A percentile compares a stretch with the other conserved stretches of the same genome.
Evolutionary conservation across 805 yeast species (phyloP).

Genomic region (Lipomyces japonicus): DNA sequence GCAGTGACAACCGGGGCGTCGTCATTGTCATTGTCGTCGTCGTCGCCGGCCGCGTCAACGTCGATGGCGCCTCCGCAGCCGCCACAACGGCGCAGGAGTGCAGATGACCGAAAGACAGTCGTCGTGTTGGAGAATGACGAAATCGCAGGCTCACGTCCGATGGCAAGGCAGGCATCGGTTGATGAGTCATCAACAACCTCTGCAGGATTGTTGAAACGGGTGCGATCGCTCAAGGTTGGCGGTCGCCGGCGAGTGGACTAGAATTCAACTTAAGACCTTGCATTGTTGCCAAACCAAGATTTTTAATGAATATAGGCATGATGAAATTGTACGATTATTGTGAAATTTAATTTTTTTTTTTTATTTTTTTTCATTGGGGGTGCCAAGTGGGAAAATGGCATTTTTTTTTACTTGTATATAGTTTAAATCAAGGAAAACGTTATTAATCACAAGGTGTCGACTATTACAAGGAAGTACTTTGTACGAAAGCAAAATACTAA

Average conservation of each 20-base stretch:
- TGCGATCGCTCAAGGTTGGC: slow-evolving; percentile 81
- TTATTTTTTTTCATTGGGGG: too few relatives aligned
- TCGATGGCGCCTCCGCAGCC: slow-evolving; percentile 16
- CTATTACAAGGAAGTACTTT: too few relatives aligned
- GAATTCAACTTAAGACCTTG: neutral
- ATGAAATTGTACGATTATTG: too few relatives aligned
- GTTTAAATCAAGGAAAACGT: too few relatives aligned
- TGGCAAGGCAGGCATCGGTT: slow-evolving; percentile 23
- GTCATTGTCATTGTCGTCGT: slow-evolving; percentile 15
- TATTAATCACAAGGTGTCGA: too few relatives aligned
- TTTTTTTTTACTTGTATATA: too few relatives aligned
- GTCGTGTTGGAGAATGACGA: neutral
- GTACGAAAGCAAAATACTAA: too few relatives aligned
- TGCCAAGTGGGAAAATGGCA: too few relatives aligned
- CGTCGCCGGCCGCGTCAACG: slow-evolving; percentile 15
- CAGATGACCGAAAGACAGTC: neutral
- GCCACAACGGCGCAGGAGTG: slow-evolving; percentile 7
- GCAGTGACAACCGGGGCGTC: slow-evolving; percentile 19
- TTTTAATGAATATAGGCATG: too few relatives aligned
- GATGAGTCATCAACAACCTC: slow-evolving; percentile 15
- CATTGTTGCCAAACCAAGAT: too few relatives aligned
- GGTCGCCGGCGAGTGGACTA: slow-evolving; percentile 29
- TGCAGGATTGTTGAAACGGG: slow-evolving; percentile 68
- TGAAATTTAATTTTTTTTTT: too few relatives aligned
- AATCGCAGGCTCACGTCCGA: slow-evolving; percentile 9